Evolutionary conservation across 768 basidiomycete species (phyloP), one percentile per base, ranked within the genome.

Genomic region (Termitomyces sp.): DNA sequence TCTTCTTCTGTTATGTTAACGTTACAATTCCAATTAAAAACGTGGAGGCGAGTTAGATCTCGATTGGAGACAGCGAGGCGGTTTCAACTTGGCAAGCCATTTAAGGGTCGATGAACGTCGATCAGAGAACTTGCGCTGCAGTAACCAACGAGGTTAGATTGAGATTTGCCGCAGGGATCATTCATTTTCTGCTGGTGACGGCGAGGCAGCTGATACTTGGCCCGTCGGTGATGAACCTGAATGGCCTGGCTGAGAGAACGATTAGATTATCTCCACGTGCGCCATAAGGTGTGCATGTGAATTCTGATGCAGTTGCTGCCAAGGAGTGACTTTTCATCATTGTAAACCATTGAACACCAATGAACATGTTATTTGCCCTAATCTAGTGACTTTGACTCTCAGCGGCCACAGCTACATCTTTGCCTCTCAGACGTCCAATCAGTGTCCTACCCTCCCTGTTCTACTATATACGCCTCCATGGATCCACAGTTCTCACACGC

Each of bases 401-500:
- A 26, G 5, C 50, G n/a, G 22, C 50, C 34, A 52, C 59, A 9
- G 24, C 39, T n/a, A 34, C 41, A 48, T 56, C 69, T 54, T 50
- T 64, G 24, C 69, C 67, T 46, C 71, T 68, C 49, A 51, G 44
- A 7, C 58, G 64, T n/a, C n/a, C n/a, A n/a, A n/a, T n/a, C n/a
- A n/a, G n/a, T n/a, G n/a, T n/a, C n/a, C n/a, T n/a, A n/a, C n/a
- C n/a, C n/a, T n/a, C n/a, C n/a, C n/a, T n/a, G n/a, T n/a, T 60
- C 64, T 48, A 68, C 69, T 65, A 61, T 66, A 47, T 70, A 72
- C 58, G 60, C 70, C 13, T 60, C 68, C 39, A 66, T 66, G 53
- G 67, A 70, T 65, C 73, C 75, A 63, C 74, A 75, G 67, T 74
- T 69, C 59, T 73, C 79, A 20, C 79, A 75, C 64, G 76, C 80